Percentiles rank a stretch among this genome's conserved stretches.
These are phyloP conservation scores for Wallacemonas sp. DNA, from an alignment of 208 protist genomes.

Conservation along the genomic window DNA sequence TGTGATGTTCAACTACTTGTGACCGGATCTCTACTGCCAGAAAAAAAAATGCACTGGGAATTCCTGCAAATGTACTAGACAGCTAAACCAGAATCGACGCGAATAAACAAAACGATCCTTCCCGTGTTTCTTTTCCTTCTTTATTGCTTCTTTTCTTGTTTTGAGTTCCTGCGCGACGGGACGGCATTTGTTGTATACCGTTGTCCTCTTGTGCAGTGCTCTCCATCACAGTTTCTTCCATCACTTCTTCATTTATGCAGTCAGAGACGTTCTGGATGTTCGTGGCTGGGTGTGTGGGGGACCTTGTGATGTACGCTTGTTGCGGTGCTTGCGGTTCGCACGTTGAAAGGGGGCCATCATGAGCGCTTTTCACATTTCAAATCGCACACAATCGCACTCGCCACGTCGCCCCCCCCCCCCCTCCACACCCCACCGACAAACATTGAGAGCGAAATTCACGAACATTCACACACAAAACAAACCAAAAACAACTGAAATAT, in stretches of 20 bases:
- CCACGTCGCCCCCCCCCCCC: too few species aligned
- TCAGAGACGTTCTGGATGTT: background rate
- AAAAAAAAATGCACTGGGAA: background rate
- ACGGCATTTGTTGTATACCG: slow-evolving; percentile 8
- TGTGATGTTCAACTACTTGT: background rate
- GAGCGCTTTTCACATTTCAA: too few species aligned
- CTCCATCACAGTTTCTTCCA: background rate
- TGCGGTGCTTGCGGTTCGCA: too few species aligned
- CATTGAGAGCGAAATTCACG: too few species aligned
- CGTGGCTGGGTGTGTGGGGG: background rate
- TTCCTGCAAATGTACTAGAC: background rate
- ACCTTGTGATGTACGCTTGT: background rate
- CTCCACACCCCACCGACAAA: too few species aligned
- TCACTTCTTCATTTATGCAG: background rate
- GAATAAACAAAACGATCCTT: background rate
- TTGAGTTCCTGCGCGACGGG: background rate
- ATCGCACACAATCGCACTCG: too few species aligned
- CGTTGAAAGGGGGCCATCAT: too few species aligned
- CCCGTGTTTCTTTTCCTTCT: background rate
- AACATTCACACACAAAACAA: too few species aligned
- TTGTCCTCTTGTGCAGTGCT: slow-evolving; percentile 5
- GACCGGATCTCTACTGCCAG: background rate
- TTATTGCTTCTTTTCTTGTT: background rate
- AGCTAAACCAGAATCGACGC: background rate
- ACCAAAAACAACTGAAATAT: too few species aligned